Conservation (phyloP, 306 rosid species). For the Oxytropis ochrocephala region DNA sequence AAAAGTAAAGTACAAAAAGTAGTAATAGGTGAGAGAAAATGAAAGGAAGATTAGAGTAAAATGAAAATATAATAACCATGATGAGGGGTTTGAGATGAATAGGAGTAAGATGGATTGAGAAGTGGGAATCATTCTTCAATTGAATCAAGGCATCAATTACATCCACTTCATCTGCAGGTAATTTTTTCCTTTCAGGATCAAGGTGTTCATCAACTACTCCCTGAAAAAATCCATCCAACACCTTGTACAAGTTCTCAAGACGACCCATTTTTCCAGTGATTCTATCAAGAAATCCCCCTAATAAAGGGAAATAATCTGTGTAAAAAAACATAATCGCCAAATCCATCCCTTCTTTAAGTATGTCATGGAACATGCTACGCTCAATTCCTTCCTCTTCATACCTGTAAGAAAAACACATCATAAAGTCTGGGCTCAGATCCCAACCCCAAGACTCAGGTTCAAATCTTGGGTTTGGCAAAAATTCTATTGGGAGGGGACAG, state of each 20-base stretch:
- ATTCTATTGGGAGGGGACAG: too few relatives aligned
- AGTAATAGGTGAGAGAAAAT: too few relatives aligned
- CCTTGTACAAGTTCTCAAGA: not conserved
- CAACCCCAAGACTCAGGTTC: too few relatives aligned
- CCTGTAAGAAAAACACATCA: too few relatives aligned
- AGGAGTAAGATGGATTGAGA: slow-evolving; percentile 4
- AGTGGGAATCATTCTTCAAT: not conserved
- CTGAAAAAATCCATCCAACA: not conserved
- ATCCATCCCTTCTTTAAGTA: not conserved
- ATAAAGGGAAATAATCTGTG: not conserved
- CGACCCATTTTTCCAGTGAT: not conserved
- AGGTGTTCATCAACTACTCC: not conserved
- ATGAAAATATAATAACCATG: not conserved
- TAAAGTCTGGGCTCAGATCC: too few relatives aligned
- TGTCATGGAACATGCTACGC: slow-evolving; percentile 4
- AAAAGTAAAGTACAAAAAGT: too few relatives aligned
- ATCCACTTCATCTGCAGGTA: not conserved
- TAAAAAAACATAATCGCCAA: not conserved
- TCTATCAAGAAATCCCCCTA: slow-evolving; percentile 7
- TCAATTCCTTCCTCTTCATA: slow-evolving; percentile 7
- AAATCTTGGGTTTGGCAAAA: too few relatives aligned
- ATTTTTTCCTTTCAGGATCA: slow-evolving; percentile 1
- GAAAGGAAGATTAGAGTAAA: not conserved
- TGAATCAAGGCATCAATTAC: not conserved
- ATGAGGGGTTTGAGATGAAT: slow-evolving; percentile 7